These are phyloP conservation scores for Candida methanosorbosa DNA, from an alignment of 805 yeast species.

Conservation along the genomic window DNA sequence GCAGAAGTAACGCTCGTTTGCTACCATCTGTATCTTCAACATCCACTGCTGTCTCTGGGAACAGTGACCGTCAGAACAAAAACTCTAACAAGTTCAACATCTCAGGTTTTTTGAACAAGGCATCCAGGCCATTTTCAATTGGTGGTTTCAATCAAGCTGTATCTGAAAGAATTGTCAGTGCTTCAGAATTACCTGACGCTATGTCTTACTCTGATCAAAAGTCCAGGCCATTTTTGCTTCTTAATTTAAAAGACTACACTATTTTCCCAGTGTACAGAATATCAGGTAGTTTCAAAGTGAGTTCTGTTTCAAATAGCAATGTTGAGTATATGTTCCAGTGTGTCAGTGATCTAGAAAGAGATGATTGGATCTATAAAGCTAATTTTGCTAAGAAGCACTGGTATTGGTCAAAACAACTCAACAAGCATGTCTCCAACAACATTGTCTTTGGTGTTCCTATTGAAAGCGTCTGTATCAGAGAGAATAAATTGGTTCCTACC, in stretches of 20 bases:
- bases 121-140: conserved; percentile 52
- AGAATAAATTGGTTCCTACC: conserved; percentile 50
- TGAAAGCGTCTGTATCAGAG: conserved; percentile 65
- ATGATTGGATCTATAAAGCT: conserved; percentile 60
- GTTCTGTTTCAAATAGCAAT: conserved; percentile 11
- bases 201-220: conserved; percentile 28
- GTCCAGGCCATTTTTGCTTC: conserved; percentile 41
- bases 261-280: conserved; percentile 45
- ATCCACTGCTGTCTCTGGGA: no score
- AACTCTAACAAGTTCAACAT: conserved; percentile 14
- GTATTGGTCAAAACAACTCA: conserved; percentile 35
- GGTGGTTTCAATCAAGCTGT: conserved; percentile 17
- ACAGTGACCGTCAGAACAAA: neutral
- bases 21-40: neutral
- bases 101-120: conserved; percentile 28
- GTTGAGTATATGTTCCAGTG: conserved; percentile 61
- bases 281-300: conserved; percentile 42
- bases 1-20: neutral
- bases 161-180: conserved; percentile 28
- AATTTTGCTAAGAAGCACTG: conserved; percentile 45
- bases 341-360: conserved; percentile 46
- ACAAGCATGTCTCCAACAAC: conserved; percentile 13
- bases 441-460: conserved; percentile 83
- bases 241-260: conserved; percentile 36
- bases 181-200: conserved; percentile 52